Base-by-base conservation (phyloP, 257 asterid species). In the Echium plantagineum region DNA sequence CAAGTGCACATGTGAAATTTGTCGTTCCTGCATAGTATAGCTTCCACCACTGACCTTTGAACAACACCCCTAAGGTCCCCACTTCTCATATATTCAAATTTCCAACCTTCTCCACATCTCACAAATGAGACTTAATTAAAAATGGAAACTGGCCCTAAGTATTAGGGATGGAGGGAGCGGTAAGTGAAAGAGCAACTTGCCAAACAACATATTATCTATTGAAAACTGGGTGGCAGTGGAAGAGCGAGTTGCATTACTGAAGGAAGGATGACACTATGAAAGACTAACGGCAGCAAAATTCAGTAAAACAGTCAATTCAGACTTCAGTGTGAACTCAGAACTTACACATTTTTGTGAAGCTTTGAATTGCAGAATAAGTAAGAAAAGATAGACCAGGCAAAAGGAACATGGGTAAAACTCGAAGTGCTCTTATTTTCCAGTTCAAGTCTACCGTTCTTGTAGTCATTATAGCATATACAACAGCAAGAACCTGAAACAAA, bases 381-480 rank as follows among this genome's bases (percentile, higher is more conserved):
- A 81, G 22, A 73, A 70, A 79, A 69, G 77, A 78, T 65, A 84
- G 59, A 22, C 66, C 81, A 62, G 97, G 98, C 61, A 89, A 74
- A 68, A 86, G 78, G 75, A 93, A 89, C 89, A 86, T 85, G 21
- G 98, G 98, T 69, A 83, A 75, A 59, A 93, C 94, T 15, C 83
- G 83, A 72, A 80, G 55, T 62, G 97, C 94, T 75, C 95, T 86
- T 78, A 80, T 74, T 76, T 83, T 87, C 95, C 91, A 93, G 71
- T 86, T 73, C 86, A 89, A 71, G 70, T 80, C 70, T 54, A 74
- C 58, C 6, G 89, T 72, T 78, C 95, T 82, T 42, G 94, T 86
- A 65, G 87, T 93, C 81, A 83, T 74, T 64, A 86, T 73, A 30
- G 97, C 96, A 73, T 83, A 89, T 66, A 71, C 80, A 68, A 93